phyloP scores from a whole-genome alignment of 2,329 filamentous ascomycete genomes.

The Aureobasidium namibiae region DNA sequence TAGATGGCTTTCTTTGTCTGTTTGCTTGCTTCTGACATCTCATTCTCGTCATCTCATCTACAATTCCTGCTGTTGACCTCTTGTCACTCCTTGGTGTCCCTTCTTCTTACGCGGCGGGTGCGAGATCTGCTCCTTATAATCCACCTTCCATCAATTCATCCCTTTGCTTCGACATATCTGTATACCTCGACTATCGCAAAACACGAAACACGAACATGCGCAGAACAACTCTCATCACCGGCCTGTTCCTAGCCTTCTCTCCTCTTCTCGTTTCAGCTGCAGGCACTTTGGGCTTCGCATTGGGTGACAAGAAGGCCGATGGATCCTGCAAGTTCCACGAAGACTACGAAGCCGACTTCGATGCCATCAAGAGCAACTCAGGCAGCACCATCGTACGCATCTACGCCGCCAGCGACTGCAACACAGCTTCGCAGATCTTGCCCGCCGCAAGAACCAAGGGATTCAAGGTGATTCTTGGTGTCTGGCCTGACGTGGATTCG shows the following conservation, averaged over 20 bases:
- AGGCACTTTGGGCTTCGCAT: slow-evolving; percentile 55
- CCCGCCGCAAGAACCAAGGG: slow-evolving; percentile 57
- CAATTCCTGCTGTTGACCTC: not conserved
- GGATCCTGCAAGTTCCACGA: slow-evolving; percentile 52
- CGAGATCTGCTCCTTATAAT: not conserved
- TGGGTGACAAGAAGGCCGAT: slow-evolving; percentile 56
- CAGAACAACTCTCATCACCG: slow-evolving; percentile 18
- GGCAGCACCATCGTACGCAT: slow-evolving; percentile 52
- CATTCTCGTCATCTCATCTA: not conserved
- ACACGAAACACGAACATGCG: slow-evolving; percentile 21
- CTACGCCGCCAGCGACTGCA: slow-evolving; percentile 60
- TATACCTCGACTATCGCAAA: not conserved
- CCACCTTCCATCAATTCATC: not conserved
- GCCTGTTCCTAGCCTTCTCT: slow-evolving; percentile 21
- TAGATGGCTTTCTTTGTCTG: not conserved
- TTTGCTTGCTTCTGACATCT: slow-evolving; percentile 3
- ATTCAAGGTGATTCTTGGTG: slow-evolving; percentile 61
- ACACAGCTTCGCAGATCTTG: slow-evolving; percentile 53
- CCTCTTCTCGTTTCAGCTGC: slow-evolving; percentile 21
- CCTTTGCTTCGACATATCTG: not conserved
- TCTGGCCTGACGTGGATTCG: slow-evolving; percentile 59
- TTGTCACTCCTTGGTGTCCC: not conserved
- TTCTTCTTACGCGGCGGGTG: not conserved
- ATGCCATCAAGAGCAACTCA: slow-evolving; percentile 46
- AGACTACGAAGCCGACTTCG: slow-evolving; percentile 60